These are phyloP conservation scores for Starmerella ratchasimensis DNA, from an alignment of 805 yeast genomes.

Conservation along the genomic window DNA sequence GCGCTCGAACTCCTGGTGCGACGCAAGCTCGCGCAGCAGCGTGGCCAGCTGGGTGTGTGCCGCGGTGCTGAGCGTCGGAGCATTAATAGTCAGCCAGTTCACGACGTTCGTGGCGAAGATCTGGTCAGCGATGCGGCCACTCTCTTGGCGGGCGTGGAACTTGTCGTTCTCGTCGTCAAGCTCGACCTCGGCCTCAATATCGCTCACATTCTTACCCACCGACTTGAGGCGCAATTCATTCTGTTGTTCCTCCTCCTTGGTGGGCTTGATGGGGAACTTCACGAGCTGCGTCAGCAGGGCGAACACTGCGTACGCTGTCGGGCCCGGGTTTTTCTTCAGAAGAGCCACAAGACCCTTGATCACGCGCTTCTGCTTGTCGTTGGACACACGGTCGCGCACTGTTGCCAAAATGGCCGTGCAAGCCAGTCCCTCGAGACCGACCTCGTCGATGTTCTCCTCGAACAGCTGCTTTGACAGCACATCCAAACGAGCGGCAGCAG, in stretches of 20 bases:
- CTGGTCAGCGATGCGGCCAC: constrained; percentile 10
- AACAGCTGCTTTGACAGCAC: constrained; percentile 22
- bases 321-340: constrained; percentile 10
- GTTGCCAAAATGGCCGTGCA: constrained; percentile 24
- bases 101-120: constrained; percentile 17
- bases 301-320: constrained; percentile 25
- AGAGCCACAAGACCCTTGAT: constrained; percentile 17
- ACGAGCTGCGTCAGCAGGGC: constrained; percentile 24
- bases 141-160: constrained; percentile 2
- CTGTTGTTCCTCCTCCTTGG: constrained; percentile 19
- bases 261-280: constrained; percentile 24
- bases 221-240: constrained; percentile 8
- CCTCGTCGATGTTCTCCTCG: constrained; percentile 7
- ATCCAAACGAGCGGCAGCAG: constrained; percentile 18
- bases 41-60: constrained; percentile 21
- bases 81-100: constrained; percentile 16
- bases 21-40: constrained; percentile 24
- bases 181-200: constrained; percentile 2
- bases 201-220: constrained; percentile 10
- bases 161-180: constrained; percentile 1
- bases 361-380: constrained; percentile 7
- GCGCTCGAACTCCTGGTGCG: constrained; percentile 19
- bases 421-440: constrained; percentile 29
- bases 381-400: constrained; percentile 22
- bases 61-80: constrained; percentile 17